Percentiles rank a stretch among this genome's conserved stretches.
phyloP scores from a whole-genome alignment of 1,284 basidiomycete genomes.

The Cutaneotrichosporon dermatis region DNA sequence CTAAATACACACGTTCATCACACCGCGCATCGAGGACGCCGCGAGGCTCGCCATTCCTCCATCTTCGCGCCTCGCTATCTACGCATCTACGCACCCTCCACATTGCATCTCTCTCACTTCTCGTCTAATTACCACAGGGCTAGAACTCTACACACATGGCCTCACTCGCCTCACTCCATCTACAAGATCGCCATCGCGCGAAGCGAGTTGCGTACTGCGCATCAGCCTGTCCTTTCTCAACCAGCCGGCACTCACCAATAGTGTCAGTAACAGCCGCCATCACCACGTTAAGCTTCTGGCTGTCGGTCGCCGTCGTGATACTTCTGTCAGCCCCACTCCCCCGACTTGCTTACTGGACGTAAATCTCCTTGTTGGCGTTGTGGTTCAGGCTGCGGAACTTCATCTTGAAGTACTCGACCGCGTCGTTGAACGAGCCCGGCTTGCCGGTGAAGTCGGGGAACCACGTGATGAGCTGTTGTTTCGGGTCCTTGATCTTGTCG shows the following conservation, averaged over 20 bases:
- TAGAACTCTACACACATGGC: too few relatives aligned
- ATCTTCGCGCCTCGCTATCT: too few relatives aligned
- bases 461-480: conserved; percentile 76
- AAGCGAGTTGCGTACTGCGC: conserved; percentile 19
- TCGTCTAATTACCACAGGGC: too few relatives aligned
- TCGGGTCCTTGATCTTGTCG: conserved; percentile 62
- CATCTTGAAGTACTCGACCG: conserved; percentile 74
- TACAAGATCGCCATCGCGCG: conserved; percentile 23
- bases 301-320: conserved; percentile 90
- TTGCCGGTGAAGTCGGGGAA: conserved; percentile 72
- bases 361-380: conserved; percentile 84
- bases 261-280: conserved; percentile 67
- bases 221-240: not conserved
- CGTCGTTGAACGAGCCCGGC: conserved; percentile 38
- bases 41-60: too few relatives aligned
- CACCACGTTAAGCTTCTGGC: conserved; percentile 80
- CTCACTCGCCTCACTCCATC: not conserved
- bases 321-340: conserved; percentile 47
- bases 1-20: too few relatives aligned
- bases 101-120: too few relatives aligned
- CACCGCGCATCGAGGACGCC: too few relatives aligned
- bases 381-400: conserved; percentile 78
- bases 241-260: conserved; percentile 13
- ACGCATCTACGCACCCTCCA: too few relatives aligned
- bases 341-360: conserved; percentile 66